Evolutionary conservation across 2,329 filamentous ascomycete genomes (phyloP).

Genomic region (Microdochium paspali): DNA sequence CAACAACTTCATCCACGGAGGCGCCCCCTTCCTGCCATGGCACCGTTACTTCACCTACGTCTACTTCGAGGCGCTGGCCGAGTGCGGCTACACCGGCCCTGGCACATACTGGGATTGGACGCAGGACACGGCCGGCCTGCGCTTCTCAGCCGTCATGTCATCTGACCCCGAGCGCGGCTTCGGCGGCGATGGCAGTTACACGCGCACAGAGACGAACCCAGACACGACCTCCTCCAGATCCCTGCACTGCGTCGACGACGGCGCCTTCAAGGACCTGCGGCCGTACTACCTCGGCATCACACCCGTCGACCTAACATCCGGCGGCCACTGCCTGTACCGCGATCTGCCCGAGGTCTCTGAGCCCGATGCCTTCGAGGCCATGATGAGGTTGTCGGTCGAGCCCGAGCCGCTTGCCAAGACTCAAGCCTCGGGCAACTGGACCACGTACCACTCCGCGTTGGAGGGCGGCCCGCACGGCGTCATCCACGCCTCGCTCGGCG

Average conservation of each 20-base stretch:
- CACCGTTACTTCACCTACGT: conserved; percentile 22
- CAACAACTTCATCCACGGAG: conserved; percentile 13
- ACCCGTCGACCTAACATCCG: conserved; percentile 5
- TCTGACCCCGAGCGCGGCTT: conserved; percentile 14
- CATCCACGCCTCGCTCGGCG: conserved; percentile 13
- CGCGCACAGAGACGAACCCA: conserved; percentile 4
- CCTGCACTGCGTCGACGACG: conserved; percentile 5
- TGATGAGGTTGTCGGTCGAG: not conserved
- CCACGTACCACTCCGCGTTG: conserved; percentile 7
- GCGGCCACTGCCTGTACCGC: conserved; percentile 16
- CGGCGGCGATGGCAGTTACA: conserved; percentile 15
- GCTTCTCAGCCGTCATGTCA: conserved; percentile 11
- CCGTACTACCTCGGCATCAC: conserved; percentile 11
- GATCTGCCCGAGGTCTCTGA: conserved; percentile 8
- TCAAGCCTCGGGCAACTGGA: conserved; percentile 5
- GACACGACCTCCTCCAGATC: conserved; percentile 1
- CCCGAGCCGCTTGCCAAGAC: conserved; percentile 7
- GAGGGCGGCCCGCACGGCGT: conserved; percentile 17
- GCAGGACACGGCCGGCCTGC: conserved; percentile 15
- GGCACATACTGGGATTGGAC: conserved; percentile 23
- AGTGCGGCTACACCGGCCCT: conserved; percentile 13
- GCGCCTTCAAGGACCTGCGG: conserved; percentile 2
- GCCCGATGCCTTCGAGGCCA: conserved; percentile 1
- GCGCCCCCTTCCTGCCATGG: conserved; percentile 22
- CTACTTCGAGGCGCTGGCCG: conserved; percentile 16